Base-by-base conservation (phyloP, 129 eudicot species). In the Tanacetum coccineum region DNA sequence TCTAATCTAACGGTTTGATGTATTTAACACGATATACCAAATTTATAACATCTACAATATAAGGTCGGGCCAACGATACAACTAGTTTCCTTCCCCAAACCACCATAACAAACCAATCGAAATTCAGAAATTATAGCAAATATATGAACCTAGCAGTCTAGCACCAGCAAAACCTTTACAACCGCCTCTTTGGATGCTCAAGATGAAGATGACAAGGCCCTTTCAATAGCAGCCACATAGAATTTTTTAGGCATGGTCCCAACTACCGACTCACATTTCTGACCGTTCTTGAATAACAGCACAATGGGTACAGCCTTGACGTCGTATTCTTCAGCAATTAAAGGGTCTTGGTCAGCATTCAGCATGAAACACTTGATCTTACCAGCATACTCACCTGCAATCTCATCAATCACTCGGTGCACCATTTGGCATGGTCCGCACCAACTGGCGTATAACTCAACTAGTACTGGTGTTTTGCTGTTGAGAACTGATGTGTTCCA, bases 351-450 rank as follows among this genome's bases (percentile, higher is more conserved):
- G 70, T 93, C 99, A 3, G 95, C 88, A 64, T 89, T 70, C 15
- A 93, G 78, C 58, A 86, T 77, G 8, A 74, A 82, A 80, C 92
- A 89, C 45, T 89, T 80, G 40, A 93, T 52, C 58, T 78, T 81
- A 56, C 99, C 98, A 3, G 83, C 80, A 71, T 88, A 92, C 40
- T 92, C 98, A 5, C 67, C 65, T 18, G 98, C 91, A 40, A 93
- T 82, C 79, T 93, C 99, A 17, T 88, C 99, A 6, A 93, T 89
- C 66, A 89, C 92, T 1, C 99, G 86, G 64, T 89, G 96, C 74
- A 88, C 96, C 99, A 93, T 93, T 58, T 81, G 79, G 77, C 99
- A 88, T 4, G 99, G 99, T n/a, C 99, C 99, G 51, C 99, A 93
- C 99, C 99, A 93, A 59, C 87, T 93, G 40, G 96, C 92, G 6